Evolutionary conservation across 1,139 yeast genomes (phyloP), one percentile per base, ranked within the genome.

Genomic region (Ashbya aceris): DNA sequence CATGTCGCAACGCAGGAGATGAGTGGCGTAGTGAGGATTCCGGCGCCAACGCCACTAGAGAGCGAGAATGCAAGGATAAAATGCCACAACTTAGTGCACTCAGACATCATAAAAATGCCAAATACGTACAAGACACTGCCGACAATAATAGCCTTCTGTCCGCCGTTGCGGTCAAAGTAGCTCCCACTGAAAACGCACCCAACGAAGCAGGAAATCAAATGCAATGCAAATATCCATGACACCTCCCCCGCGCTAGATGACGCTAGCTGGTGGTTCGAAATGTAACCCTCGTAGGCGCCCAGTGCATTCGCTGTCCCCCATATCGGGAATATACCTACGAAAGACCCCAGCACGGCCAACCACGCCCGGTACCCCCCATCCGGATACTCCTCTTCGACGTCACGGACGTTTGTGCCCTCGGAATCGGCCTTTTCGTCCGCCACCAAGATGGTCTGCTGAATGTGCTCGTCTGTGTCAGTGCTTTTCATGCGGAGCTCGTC

Each of bases 151-250:
- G 78, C 70, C 11, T 53, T 58, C 42, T 66, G 67, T 10, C 80
- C 76, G 0, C 87, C 87, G 51, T 68, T 72, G 37, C 68, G 63
- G 54, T 81, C 87, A 56, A 80, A 80, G 6, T 77, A 58, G 10
- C 74, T 74, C 1, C 87, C 87, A 35, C 79, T 71, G 33, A 79
- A 60, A 36, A 79, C 73, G 5, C 76, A 73, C 1, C 77, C 73
- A 39, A 76, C 65, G 60, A 74, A 79, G 51, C 72, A 65, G 12
- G 78, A 62, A 38, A 80, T 79, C 29, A 77, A 57, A 55, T 70
- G 74, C 17, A 80, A 55, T 1, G 86, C 76, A 56, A 80, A 79
- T 33, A 81, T 73, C 89, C 87, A 80, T 6, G 83, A 76, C 3
- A 77, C 71, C 10, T 71, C 66, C 1, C 79, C 69, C 2, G 76